Evolutionary conservation across 495 filamentous ascomycete genomes (phyloP), one percentile per base, ranked within the genome.

Genomic region (Tuber umbilicatum): DNA sequence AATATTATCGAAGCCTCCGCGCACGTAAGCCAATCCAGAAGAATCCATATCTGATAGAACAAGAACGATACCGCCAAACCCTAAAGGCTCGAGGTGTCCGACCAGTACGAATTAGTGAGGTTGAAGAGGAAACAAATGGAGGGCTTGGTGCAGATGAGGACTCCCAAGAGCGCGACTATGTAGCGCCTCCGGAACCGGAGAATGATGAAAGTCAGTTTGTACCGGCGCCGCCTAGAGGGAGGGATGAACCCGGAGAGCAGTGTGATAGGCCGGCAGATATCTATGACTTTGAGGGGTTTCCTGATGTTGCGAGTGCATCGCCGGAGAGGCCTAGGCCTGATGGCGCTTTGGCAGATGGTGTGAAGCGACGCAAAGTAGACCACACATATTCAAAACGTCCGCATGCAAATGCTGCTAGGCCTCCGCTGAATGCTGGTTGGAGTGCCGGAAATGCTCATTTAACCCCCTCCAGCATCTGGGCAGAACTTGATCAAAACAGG

Each of bases 1-100:
- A 64, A 5, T 31, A 64, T 64, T 64, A 50, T 45, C 67, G 76
- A 38, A 85, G 76, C 47, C 81, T 90, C 42, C 85, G 89, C 39
- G 84, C 87, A 71, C 85, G 89, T 41, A 89, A 90, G 71, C 86
- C 88, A 27, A 90, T 89, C 35, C 89, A 90, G 76, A 78, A 88
- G 43, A 88, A 89, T 77, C 88, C 88, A 2, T 90, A 89, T 78
- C 77, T 84, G 0, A 78, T 88, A 17, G 88, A 90, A 76, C 82
- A 84, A 69, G 86, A 86, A 39, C 85, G 84, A 73, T 90, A 90
- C 77, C 83, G 84, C n/a, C 79, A 76, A 45, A 84, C 83, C 7
- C 84, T 89, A 76, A 86, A 85, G 45, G 84, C 83, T 35, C 76
- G 86, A 39, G 88, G 88, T 1, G 38, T 89, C 19, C 85, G 84